Conservation (phyloP, 164 flowering plant genomes). For the Sedum album region DNA sequence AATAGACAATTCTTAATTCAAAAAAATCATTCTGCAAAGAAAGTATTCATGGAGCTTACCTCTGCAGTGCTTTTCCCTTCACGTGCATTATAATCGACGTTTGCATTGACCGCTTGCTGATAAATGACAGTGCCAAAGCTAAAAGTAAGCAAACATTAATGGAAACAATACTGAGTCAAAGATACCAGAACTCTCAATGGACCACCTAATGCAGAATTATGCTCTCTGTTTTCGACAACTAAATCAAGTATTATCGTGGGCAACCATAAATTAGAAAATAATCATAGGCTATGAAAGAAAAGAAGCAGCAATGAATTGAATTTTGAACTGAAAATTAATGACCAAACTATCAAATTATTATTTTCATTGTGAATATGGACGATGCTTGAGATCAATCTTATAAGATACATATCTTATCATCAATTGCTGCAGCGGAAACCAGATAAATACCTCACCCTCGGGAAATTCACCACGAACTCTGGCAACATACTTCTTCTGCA, state of each 20-base stretch:
- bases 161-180: too few species aligned
- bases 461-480: conserved; percentile 84
- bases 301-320: background rate
- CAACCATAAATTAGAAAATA: background rate
- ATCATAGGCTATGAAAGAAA: background rate
- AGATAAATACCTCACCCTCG: conserved; percentile 60
- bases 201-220: too few species aligned
- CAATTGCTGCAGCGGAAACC: background rate
- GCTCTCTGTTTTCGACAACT: background rate
- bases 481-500: conserved; percentile 80
- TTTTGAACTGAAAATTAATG: background rate
- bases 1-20: background rate
- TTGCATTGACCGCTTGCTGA: conserved; percentile 70
- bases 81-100: conserved; percentile 64
- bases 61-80: conserved; percentile 77
- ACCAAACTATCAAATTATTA: background rate
- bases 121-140: background rate
- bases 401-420: background rate
- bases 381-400: background rate
- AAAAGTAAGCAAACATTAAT: background rate
- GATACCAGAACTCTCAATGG: too few species aligned
- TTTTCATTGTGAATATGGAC: background rate
- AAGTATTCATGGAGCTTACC: conserved; percentile 29
- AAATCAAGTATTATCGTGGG: background rate
- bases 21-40: background rate